These are phyloP conservation scores for Durotheca rogersii DNA, from an alignment of 495 filamentous ascomycete species.

Conservation along the genomic window DNA sequence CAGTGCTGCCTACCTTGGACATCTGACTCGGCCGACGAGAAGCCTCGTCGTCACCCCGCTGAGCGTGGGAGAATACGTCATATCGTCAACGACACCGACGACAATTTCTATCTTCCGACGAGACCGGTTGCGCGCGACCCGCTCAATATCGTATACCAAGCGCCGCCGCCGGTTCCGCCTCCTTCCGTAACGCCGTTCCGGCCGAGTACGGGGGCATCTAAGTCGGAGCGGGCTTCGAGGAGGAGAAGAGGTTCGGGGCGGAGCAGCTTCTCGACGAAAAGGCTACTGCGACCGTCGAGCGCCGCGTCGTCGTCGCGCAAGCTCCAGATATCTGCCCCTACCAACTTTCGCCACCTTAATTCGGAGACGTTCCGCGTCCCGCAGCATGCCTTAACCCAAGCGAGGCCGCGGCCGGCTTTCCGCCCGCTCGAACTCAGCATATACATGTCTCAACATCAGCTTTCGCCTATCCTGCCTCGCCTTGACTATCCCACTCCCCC, in stretches of 20 bases:
- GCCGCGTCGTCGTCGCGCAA: conserved; percentile 41
- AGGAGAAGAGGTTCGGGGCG: conserved; percentile 38
- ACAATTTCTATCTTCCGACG: conserved; percentile 13
- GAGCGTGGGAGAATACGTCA: conserved; percentile 19
- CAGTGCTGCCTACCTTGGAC: conserved; percentile 42
- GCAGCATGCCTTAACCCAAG: conserved; percentile 14
- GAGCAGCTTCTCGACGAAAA: conserved; percentile 38
- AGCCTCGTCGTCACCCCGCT: conserved; percentile 34
- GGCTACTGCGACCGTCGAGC: conserved; percentile 34
- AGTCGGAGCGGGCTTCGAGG: conserved; percentile 36
- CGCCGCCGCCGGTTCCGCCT: conserved; percentile 40
- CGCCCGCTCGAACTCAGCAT: conserved; percentile 76
- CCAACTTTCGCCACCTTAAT: conserved; percentile 52
- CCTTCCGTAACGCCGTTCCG: conserved; percentile 37
- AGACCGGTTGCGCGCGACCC: conserved; percentile 14
- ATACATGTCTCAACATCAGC: conserved; percentile 61
- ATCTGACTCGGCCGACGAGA: conserved; percentile 39
- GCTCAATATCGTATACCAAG: conserved; percentile 41
- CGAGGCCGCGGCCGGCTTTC: conserved; percentile 49
- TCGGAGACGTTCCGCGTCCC: conserved; percentile 51
- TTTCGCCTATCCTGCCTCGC: conserved; percentile 63
- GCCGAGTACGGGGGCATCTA: conserved; percentile 29
- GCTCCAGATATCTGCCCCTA: conserved; percentile 50
- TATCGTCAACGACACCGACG: too few species aligned
- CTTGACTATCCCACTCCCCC: conserved; percentile 40